phyloP scores from a whole-genome alignment of 345 rosid genomes.

The Populus tremula region DNA sequence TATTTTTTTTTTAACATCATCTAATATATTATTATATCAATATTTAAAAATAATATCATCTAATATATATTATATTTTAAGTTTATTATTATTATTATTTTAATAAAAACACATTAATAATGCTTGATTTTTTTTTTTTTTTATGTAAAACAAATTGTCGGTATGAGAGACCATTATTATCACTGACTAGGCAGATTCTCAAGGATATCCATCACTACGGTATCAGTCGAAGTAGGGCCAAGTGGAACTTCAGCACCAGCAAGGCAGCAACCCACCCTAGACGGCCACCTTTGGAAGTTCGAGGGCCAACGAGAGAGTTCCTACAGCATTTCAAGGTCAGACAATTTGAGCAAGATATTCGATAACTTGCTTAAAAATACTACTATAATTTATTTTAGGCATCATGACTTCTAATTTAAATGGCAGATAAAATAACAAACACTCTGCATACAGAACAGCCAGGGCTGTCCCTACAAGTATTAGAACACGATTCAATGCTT shows the following conservation, averaged over 20 bases:
- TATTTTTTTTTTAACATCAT: too few species aligned
- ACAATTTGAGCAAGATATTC: neutral
- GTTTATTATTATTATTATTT: too few species aligned
- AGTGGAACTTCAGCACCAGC: constrained; percentile 51
- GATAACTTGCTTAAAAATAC: neutral
- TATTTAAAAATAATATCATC: too few species aligned
- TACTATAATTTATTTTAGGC: neutral
- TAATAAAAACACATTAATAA: too few species aligned
- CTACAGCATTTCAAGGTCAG: neutral
- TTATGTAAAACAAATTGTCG: too few species aligned
- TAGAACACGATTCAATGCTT: neutral
- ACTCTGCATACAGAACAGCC: too few species aligned
- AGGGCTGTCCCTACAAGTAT: neutral
- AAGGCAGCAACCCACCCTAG: constrained; percentile 80
- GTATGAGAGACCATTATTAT: too few species aligned
- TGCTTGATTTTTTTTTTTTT: too few species aligned
- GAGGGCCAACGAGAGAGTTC: neutral
- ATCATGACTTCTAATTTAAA: neutral
- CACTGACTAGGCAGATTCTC: constrained; percentile 30
- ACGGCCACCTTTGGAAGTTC: constrained; percentile 66
- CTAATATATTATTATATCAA: too few species aligned
- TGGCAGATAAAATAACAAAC: neutral
- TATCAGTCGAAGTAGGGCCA: constrained; percentile 90
- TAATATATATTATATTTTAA: too few species aligned
- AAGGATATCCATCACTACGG: constrained; percentile 74